Conservation (phyloP, 495 filamentous ascomycete species). For the Aspergillus coremiiformis region DNA sequence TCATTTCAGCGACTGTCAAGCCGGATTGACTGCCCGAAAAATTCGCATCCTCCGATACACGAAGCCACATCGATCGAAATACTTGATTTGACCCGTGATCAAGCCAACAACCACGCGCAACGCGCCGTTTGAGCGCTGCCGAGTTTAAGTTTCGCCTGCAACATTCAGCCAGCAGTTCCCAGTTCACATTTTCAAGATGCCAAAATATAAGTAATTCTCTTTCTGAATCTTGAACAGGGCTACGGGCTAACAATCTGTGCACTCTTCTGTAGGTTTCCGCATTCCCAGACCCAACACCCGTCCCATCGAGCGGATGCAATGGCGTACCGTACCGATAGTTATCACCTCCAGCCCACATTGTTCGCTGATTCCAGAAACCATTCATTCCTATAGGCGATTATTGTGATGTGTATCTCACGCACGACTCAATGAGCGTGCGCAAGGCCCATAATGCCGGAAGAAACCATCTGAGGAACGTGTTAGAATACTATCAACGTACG, state of each 20-base stretch:
- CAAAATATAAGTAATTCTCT: constrained; percentile 63
- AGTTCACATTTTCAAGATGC: constrained; percentile 48
- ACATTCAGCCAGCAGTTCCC: constrained; percentile 14
- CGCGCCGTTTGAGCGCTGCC: constrained; percentile 9
- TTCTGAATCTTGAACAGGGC: not conserved
- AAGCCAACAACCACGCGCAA: constrained; percentile 2
- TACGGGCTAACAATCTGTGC: constrained; percentile 41
- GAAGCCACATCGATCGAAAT: not conserved
- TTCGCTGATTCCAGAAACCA: constrained; percentile 1
- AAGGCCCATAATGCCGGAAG: constrained; percentile 96
- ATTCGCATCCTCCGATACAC: not conserved
- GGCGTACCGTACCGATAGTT: not conserved
- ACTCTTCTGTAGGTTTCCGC: constrained; percentile 62
- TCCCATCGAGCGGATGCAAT: not conserved
- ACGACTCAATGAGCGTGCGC: constrained; percentile 99
- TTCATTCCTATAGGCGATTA: constrained; percentile 73
- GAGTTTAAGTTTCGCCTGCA: constrained; percentile 21
- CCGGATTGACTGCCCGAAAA: not conserved
- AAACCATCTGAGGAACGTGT: constrained; percentile 93
- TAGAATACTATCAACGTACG: constrained; percentile 96
- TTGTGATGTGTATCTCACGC: constrained; percentile 99
- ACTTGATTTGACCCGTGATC: not conserved
- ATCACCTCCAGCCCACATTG: not conserved
- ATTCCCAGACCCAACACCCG: constrained; percentile 5
- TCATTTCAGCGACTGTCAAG: not conserved